A percentile compares a stretch with the other conserved stretches of the same genome.
Conservation (phyloP, 257 asterid genomes). For the Solanum tarapatanum region DNA sequence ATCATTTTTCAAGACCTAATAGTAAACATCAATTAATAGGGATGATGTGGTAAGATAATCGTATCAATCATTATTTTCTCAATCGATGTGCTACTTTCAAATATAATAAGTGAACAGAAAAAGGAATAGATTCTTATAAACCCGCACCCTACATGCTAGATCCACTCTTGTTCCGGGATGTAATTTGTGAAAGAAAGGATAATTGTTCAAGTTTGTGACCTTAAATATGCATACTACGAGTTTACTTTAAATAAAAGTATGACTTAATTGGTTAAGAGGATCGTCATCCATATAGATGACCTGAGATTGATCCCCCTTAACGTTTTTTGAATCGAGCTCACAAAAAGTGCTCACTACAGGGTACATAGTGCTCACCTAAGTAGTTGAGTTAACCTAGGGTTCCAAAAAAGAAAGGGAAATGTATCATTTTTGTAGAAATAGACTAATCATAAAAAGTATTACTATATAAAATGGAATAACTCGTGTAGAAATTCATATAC, state of each 20-base stretch:
- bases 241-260: too few species aligned
- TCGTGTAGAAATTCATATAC: background rate
- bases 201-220: background rate
- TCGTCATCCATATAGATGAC: too few species aligned
- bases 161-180: background rate
- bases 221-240: background rate
- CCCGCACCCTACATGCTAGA: background rate
- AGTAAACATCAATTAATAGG: background rate
- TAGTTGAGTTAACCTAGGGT: background rate
- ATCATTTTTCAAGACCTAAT: background rate
- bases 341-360: background rate
- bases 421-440: background rate
- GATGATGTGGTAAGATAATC: background rate
- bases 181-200: background rate
- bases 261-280: background rate
- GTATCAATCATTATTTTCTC: too few species aligned
- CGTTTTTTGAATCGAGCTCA: too few species aligned
- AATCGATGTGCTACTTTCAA: background rate
- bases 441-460: too few species aligned
- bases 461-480: background rate
- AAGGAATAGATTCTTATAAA: too few species aligned
- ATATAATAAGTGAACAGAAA: too few species aligned
- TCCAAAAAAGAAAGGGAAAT: too few species aligned
- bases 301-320: background rate
- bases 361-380: background rate